phyloP scores from a whole-genome alignment of 768 basidiomycete species.

The Xerocomus brunneocitrinus region DNA sequence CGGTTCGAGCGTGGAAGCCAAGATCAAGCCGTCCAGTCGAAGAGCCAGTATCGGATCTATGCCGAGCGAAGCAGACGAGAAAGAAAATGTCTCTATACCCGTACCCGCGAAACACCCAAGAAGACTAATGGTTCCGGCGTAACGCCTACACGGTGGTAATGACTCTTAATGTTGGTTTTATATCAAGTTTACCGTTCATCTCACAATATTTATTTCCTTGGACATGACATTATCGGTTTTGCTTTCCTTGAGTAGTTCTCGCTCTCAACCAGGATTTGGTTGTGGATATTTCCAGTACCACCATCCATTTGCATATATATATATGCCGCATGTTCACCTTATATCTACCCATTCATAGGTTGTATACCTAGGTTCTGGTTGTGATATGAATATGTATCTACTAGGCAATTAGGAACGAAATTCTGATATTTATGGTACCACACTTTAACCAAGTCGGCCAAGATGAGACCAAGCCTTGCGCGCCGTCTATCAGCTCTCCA shows the following conservation, averaged over 20 bases:
- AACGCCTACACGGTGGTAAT: background rate
- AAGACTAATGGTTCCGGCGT: constrained; percentile 17
- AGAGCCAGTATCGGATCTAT: constrained; percentile 34
- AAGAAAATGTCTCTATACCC: constrained; percentile 48
- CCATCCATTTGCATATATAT: constrained; percentile 1
- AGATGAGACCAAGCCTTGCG: background rate
- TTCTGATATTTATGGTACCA: background rate
- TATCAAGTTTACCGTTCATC: constrained; percentile 6
- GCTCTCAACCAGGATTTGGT: constrained; percentile 9
- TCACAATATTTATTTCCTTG: constrained; percentile 7
- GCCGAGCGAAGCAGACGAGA: constrained; percentile 49
- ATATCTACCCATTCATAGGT: constrained; percentile 17
- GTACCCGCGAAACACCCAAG: constrained; percentile 12
- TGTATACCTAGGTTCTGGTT: constrained; percentile 21
- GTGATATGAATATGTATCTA: constrained; percentile 10
- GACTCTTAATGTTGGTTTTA: background rate
- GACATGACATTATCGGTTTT: constrained; percentile 7
- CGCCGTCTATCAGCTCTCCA: background rate
- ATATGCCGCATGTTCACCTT: constrained; percentile 13
- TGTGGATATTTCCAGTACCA: constrained; percentile 2
- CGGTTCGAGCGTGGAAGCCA: constrained; percentile 31
- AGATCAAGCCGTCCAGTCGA: constrained; percentile 31
- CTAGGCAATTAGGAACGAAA: background rate
- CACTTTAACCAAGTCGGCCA: background rate
- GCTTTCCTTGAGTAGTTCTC: constrained; percentile 10